Base-by-base conservation (phyloP, 2,329 filamentous ascomycete species). In the Colletotrichum tamarilloi region DNA sequence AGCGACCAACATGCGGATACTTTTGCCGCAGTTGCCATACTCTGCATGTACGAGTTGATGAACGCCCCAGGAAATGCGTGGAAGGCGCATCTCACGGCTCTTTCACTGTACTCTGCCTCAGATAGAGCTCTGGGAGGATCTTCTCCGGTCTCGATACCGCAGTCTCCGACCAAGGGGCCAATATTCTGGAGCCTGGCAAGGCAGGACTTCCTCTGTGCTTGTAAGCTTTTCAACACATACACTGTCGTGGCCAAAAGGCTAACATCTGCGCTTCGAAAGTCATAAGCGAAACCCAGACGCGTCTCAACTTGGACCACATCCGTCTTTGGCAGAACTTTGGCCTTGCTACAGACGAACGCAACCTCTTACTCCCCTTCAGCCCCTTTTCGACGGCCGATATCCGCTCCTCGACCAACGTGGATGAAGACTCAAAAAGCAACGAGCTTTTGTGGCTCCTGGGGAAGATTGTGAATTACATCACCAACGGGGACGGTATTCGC, bases 141-240 rank as follows among this genome's bases (percentile, higher is more conserved):
- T 67, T 1, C 76, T 72, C 71, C 49, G 1, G 28, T 62, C 19
- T 75, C 73, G 4, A 81, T 81, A n/a, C 85, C 88, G 2, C 90
- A 87, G 3, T 87, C 87, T 77, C 88, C 85, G 12, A 85, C 90
- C 24, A 86, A 83, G 78, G 90, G 74, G 12, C 59, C 90, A 7
- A 90, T 89, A 0, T 92, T 92, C 77, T 92, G 91, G 91, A 92
- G 92, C 75, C 90, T 92, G 78, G 91, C 90, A 19, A 84, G 90
- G 28, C 91, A 92, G 76, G 91, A 92, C 75, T 91, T 92, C 82
- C 82, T 92, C 35, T 87, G 89, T 77, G 90, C 91, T 65, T 92
- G 88, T 87, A 79, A 82, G 85, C 82, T 11, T 6, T 6, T 26
- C 11, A 4, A 16, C 9, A 26, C 14, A 16, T 6, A 35, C 8